Evolutionary conservation across 352 stramenopile species (phyloP).

Genomic region (Phytopythium mirpurense): DNA sequence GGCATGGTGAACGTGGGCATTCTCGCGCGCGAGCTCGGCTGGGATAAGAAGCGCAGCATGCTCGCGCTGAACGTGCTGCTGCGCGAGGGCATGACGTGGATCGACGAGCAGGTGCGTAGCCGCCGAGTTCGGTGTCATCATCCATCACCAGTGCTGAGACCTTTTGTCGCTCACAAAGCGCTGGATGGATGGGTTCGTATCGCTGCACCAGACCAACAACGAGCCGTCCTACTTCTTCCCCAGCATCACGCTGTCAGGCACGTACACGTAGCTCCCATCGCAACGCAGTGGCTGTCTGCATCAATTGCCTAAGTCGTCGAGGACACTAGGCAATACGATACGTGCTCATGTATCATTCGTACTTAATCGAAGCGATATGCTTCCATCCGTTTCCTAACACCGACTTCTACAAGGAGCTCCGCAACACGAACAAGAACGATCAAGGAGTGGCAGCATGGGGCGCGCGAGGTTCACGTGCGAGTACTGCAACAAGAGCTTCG

Average conservation of each 20-base stretch:
- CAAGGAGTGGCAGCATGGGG: conserved; percentile 24
- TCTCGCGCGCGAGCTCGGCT: conserved; percentile 77
- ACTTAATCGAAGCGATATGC: conserved; percentile 33
- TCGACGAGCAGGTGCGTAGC: conserved; percentile 85
- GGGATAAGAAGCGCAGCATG: conserved; percentile 90
- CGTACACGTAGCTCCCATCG: conserved; percentile 44
- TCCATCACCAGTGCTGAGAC: conserved; percentile 8
- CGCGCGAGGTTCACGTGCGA: conserved; percentile 55
- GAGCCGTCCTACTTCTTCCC: conserved; percentile 84
- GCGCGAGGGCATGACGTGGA: conserved; percentile 94
- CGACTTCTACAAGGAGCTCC: no score
- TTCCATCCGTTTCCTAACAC: no score
- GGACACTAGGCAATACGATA: no score
- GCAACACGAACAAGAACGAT: no score
- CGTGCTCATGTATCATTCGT: no score
- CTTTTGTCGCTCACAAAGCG: neutral
- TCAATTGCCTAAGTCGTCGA: no score
- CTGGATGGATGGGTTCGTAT: neutral
- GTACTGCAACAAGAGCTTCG: conserved; percentile 82
- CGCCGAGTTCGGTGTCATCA: neutral
- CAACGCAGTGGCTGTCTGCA: neutral
- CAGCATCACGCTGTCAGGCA: conserved; percentile 77
- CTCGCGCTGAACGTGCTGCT: conserved; percentile 90
- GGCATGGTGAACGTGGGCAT: conserved; percentile 88
- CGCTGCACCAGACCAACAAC: conserved; percentile 28